Evolutionary conservation across 257 asterid genomes (phyloP).

Genomic region (Mitragyna speciosa): DNA sequence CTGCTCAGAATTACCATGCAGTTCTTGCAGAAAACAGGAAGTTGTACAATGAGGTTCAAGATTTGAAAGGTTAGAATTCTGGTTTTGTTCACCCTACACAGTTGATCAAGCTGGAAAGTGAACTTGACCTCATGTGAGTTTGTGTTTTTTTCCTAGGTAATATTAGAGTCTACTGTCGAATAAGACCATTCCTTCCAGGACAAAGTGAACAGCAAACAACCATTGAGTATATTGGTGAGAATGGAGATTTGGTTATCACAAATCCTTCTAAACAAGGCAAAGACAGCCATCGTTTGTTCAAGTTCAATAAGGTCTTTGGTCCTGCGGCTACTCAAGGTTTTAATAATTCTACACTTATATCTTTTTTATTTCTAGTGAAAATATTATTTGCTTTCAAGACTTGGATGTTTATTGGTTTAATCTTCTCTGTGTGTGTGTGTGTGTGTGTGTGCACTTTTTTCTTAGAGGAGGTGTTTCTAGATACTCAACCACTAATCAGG

Average conservation of each 20-base stretch:
- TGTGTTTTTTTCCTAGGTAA: constrained; percentile 53
- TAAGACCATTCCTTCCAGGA: constrained; percentile 82
- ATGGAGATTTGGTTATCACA: constrained; percentile 79
- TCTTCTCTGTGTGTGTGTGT: constrained; percentile 8
- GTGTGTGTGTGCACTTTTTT: too few relatives aligned
- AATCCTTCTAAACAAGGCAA: constrained; percentile 90
- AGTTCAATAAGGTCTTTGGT: constrained; percentile 83
- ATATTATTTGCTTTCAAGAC: background rate
- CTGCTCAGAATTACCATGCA: constrained; percentile 82
- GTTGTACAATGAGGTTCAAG: constrained; percentile 94
- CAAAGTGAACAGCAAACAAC: constrained; percentile 69
- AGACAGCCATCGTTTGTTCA: constrained; percentile 82
- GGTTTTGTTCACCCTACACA: constrained; percentile 3
- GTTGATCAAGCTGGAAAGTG: constrained; percentile 18
- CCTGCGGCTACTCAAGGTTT: constrained; percentile 87
- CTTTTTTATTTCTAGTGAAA: background rate
- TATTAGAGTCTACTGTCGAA: constrained; percentile 87
- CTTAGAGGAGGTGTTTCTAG: constrained; percentile 85
- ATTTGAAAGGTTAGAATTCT: constrained; percentile 74
- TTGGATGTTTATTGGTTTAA: background rate
- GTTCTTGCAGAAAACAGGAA: constrained; percentile 86
- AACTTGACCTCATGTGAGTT: constrained; percentile 20
- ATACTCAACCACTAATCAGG: constrained; percentile 85
- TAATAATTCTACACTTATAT: constrained; percentile 5
- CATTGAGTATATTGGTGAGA: constrained; percentile 82